phyloP scores from a whole-genome alignment of 306 rosid genomes.

The Alnus rubra region DNA sequence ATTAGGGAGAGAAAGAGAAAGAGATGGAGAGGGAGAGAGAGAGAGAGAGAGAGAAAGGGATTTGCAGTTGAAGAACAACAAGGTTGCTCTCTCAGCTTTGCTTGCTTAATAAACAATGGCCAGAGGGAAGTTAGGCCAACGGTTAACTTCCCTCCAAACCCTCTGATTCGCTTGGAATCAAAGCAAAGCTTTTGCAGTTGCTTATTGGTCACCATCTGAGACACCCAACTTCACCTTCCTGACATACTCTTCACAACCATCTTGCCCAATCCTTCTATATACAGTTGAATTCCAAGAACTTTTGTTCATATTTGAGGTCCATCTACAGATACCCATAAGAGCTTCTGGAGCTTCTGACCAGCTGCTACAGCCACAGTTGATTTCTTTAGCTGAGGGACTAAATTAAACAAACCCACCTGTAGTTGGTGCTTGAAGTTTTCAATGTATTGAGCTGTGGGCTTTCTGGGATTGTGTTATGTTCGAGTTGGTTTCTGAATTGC shows the following conservation, averaged over 20 bases:
- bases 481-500: constrained; percentile 1
- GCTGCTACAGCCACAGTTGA: constrained; percentile 24
- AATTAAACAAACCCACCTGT: constrained; percentile 4
- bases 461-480: constrained; percentile 7
- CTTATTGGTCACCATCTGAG: constrained; percentile 83
- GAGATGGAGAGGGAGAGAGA: constrained; percentile 19
- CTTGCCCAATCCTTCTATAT: constrained; percentile 39
- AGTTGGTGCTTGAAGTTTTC: constrained; percentile 23
- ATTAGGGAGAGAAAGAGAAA: constrained; percentile 15
- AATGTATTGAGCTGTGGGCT: neutral
- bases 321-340: constrained; percentile 6
- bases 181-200: constrained; percentile 64
- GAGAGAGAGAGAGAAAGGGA: constrained; percentile 23
- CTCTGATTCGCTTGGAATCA: constrained; percentile 71
- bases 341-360: neutral
- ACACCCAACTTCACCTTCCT: constrained; percentile 70
- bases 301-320: constrained; percentile 25
- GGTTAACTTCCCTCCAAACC: constrained; percentile 77
- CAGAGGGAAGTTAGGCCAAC: constrained; percentile 78
- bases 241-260: constrained; percentile 59
- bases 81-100: constrained; percentile 49
- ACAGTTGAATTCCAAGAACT: constrained; percentile 21
- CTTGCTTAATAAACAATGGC: constrained; percentile 50
- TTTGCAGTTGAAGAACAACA: constrained; percentile 40
- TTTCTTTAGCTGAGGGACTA: constrained; percentile 22